Percentiles rank a stretch among this genome's conserved stretches.
These are phyloP conservation scores for Tolypocladium album DNA, from an alignment of 2,329 filamentous ascomycete species.

Conservation along the genomic window DNA sequence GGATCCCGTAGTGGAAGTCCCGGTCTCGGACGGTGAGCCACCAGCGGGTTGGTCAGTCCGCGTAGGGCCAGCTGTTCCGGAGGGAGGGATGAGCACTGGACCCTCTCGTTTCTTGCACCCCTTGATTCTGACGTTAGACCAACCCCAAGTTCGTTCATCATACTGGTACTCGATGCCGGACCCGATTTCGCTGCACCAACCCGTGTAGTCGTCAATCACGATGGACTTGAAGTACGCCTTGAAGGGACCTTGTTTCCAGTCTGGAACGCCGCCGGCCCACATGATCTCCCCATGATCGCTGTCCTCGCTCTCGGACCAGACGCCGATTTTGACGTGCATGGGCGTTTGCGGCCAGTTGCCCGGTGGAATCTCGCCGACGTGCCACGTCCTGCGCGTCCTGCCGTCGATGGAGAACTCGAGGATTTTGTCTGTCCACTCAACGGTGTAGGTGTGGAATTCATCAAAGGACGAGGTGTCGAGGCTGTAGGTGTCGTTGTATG, in stretches of 20 bases:
- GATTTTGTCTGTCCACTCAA: constrained; percentile 53
- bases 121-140: constrained; percentile 16
- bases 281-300: constrained; percentile 47
- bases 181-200: constrained; percentile 12
- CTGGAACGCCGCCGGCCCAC: constrained; percentile 52
- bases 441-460: constrained; percentile 50
- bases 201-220: constrained; percentile 18
- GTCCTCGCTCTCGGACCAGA: constrained; percentile 39
- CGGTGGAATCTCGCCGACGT: constrained; percentile 34
- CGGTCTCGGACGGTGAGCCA: neutral
- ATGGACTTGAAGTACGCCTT: constrained; percentile 13
- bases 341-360: constrained; percentile 57
- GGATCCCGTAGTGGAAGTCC: neutral
- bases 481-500: constrained; percentile 36
- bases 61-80: neutral
- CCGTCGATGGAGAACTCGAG: constrained; percentile 51
- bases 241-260: constrained; percentile 18
- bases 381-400: constrained; percentile 17
- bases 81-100: neutral
- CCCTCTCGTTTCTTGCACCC: constrained; percentile 11
- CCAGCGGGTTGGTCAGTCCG: neutral
- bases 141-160: constrained; percentile 14
- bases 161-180: constrained; percentile 16
- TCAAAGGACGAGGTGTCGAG: constrained; percentile 27
- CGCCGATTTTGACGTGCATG: constrained; percentile 54